Percentiles rank a stretch among this genome's conserved stretches.
These are phyloP conservation scores for Beauveria scarabaeidicola DNA, from an alignment of 2,329 filamentous ascomycete genomes.

Conservation along the genomic window DNA sequence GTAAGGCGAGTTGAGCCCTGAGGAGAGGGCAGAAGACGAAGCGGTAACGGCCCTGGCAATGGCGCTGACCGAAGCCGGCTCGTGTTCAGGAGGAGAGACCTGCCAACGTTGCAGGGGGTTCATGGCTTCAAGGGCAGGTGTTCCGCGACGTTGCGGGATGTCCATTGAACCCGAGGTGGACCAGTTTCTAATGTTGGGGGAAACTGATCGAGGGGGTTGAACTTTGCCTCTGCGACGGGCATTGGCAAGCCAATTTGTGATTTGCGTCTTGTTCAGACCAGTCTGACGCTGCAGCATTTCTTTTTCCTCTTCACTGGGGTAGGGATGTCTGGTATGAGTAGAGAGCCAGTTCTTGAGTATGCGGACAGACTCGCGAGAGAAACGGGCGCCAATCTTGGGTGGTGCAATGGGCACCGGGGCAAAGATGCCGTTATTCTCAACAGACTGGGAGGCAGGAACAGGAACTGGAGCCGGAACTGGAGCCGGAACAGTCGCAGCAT, in stretches of 20 bases:
- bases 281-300: slow-evolving; percentile 70
- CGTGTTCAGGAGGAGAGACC: slow-evolving; percentile 51
- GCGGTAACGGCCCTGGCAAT: slow-evolving; percentile 51
- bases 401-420: slow-evolving; percentile 22
- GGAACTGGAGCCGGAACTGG: slow-evolving; percentile 11
- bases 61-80: slow-evolving; percentile 50
- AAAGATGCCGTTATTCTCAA: slow-evolving; percentile 16
- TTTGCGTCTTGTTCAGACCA: slow-evolving; percentile 73
- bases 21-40: slow-evolving; percentile 42
- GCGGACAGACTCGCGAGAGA: slow-evolving; percentile 72
- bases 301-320: slow-evolving; percentile 82
- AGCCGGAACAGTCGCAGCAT: background rate
- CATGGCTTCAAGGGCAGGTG: slow-evolving; percentile 45
- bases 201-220: slow-evolving; percentile 56
- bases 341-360: slow-evolving; percentile 79
- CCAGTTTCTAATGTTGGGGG: slow-evolving; percentile 55
- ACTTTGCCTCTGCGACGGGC: slow-evolving; percentile 76
- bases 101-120: slow-evolving; percentile 52
- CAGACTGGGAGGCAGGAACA: slow-evolving; percentile 10
- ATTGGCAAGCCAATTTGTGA: slow-evolving; percentile 89
- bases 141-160: slow-evolving; percentile 56
- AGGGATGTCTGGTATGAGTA: slow-evolving; percentile 72
- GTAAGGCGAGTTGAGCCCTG: slow-evolving; percentile 48
- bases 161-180: slow-evolving; percentile 58
- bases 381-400: slow-evolving; percentile 63